Evolutionary conservation across 2,329 filamentous ascomycete genomes (phyloP), one percentile per base, ranked within the genome.

Genomic region (Cryphonectria radicalis): DNA sequence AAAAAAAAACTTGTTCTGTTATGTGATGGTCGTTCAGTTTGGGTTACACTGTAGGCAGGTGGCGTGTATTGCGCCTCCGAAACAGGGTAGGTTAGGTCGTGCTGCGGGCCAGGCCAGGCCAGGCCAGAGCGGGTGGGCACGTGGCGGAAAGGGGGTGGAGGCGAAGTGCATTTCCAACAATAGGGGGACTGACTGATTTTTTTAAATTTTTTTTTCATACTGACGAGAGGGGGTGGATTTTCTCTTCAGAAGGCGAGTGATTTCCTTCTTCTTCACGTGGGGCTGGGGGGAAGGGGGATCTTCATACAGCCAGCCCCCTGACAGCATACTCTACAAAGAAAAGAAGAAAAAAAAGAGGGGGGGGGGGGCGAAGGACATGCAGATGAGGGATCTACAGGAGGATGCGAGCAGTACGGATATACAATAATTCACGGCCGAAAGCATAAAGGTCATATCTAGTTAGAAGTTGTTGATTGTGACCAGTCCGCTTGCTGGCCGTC

Each of bases 11-110:
- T 4, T 17, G 14, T 43, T 25, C 22, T 13, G 22, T 10, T 25
- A 4, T 32, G 55, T 59, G 55, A 35, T 59, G 28, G 4, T 32
- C 55, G 25, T 50, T 50, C 55, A 14, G 28, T 11, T 59, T 59
- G 55, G 55, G 28, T 59, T 35, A 32, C 28, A 59, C 25, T 50
- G 28, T 32, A 59, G 55, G 55, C 55, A 59, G 22, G 25, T 59
- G 55, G 55, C 55, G 46, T 50, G 22, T 17, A 32, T 19, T 32
- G 28, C 25, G 25, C 14, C 25, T 32, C 55, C 55, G 25, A 32
- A 59, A 59, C 28, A 59, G 55, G 55, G 14, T 59, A 57, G 22
- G 53, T 57, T 57, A 59, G 28, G 55, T 59, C 55, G 22, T 35
- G 28, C 25, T 59, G 28, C 28, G 25, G 55, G 5, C 25, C 55